Percentiles rank a stretch among this genome's conserved stretches.
These are phyloP conservation scores for Astrocystis sublimbata DNA, from an alignment of 495 filamentous ascomycete genomes.

Conservation along the genomic window DNA sequence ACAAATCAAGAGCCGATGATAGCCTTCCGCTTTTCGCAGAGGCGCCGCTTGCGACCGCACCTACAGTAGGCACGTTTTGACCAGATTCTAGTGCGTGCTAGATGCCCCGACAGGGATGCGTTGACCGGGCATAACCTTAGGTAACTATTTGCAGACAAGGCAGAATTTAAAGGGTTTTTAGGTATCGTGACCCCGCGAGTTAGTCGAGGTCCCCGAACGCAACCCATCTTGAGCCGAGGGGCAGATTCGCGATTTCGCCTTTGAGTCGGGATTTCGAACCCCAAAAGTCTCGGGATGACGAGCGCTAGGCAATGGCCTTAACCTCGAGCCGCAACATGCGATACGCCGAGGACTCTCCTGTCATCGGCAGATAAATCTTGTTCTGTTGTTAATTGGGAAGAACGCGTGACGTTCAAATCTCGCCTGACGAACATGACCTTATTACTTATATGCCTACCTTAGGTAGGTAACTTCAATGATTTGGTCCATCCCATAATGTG, in stretches of 20 bases:
- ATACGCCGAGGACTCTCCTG: too few species aligned
- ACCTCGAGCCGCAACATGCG: too few species aligned
- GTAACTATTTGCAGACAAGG: background rate
- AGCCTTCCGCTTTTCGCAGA: slow-evolving; percentile 7
- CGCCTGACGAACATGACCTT: too few species aligned
- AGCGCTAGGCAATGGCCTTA: too few species aligned
- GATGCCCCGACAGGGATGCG: too few species aligned
- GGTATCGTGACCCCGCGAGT: background rate
- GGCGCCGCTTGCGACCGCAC: background rate
- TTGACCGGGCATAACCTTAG: background rate
- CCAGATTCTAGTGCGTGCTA: too few species aligned
- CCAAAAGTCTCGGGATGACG: background rate
- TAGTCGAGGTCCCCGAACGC: background rate
- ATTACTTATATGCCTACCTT: too few species aligned
- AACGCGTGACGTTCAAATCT: too few species aligned
- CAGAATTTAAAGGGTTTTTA: background rate
- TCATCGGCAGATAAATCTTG: too few species aligned
- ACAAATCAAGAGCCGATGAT: slow-evolving; percentile 1
- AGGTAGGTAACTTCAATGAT: too few species aligned
- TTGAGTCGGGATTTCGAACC: background rate
- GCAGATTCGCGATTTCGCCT: background rate
- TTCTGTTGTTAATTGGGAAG: too few species aligned
- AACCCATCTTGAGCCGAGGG: background rate
- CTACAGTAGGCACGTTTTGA: background rate
- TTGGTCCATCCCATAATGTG: too few species aligned